Evolutionary conservation across 129 eudicot species (phyloP), one percentile per base, ranked within the genome.

Genomic region (Rutidosis leptorrhynchoides): DNA sequence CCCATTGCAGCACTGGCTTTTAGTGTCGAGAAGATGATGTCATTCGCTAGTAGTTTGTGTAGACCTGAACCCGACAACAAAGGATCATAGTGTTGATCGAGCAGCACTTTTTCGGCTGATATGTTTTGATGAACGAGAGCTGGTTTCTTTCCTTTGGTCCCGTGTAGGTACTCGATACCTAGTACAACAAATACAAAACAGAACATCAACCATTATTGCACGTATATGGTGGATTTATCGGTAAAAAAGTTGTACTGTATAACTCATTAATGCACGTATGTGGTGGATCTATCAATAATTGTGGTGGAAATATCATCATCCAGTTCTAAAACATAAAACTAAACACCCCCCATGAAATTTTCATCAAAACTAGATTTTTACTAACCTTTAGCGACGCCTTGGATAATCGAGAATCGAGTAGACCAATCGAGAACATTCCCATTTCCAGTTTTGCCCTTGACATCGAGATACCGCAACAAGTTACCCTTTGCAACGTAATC

Each of bases 1-100:
- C 98, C 98, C 96, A 88, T 93, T 9, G 96, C 98, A 58, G 98
- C 98, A 75, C 95, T 85, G 21, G 84, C 82, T 71, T 93, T 93
- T 25, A 93, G 91, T 23, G 88, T 75, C 1, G 96, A 93, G 68
- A 85, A 88, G 64, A 88, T 77, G 19, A 88, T 85, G 67, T 93
- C 98, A 65, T 93, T 89, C 10, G 96, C 96, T 12, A 93, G 76
- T 22, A 93, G 80, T 62, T 89, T 93, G 82, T 93, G 91, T 32
- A 93, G 80, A 42, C 98, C 95, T 0, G 89, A 80, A 61, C 84
- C 98, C 0, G 95, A 72, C 48, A 93, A 92, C 61, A 85, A 30
- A 6, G 98, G 98, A 7, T 72, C 79, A 71, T 80, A 61, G 67
- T 77, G 78, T 62, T 75, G 80, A 78, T 88, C 95, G 16, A 93